A percentile compares a stretch with the other conserved stretches of the same genome.
Evolutionary conservation across 768 basidiomycete genomes (phyloP).

Genomic region (Termitomyces sp.): DNA sequence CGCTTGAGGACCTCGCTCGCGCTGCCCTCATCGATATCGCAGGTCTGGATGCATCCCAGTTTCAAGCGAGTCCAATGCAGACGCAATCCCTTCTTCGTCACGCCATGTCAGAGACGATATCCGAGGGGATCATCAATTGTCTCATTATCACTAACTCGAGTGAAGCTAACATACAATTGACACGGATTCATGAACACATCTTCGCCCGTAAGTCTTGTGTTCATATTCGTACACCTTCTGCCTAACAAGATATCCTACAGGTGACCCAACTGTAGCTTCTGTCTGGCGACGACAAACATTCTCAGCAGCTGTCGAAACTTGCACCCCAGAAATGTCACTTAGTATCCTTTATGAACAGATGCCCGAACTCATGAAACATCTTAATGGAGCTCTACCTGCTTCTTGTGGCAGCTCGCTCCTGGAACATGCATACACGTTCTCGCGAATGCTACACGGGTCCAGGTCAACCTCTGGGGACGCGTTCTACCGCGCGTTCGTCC

Average conservation of each 20-base stretch:
- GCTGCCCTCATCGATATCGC: slow-evolving; percentile 58
- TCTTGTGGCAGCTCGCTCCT: slow-evolving; percentile 55
- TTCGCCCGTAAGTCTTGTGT: slow-evolving; percentile 66
- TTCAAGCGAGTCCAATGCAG: slow-evolving; percentile 59
- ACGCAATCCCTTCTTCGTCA: slow-evolving; percentile 80
- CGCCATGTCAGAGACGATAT: slow-evolving; percentile 72
- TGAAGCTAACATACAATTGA: slow-evolving; percentile 81
- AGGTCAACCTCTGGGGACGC: slow-evolving; percentile 60
- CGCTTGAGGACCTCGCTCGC: slow-evolving; percentile 49
- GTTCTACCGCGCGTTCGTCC: slow-evolving; percentile 85
- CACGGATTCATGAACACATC: slow-evolving; percentile 85
- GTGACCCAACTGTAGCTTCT: slow-evolving; percentile 83
- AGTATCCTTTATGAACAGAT: slow-evolving; percentile 71
- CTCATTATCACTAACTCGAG: slow-evolving; percentile 82
- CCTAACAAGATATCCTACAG: slow-evolving; percentile 38
- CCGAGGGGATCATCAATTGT: slow-evolving; percentile 80
- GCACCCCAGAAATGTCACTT: slow-evolving; percentile 66
- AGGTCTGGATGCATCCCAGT: slow-evolving; percentile 40
- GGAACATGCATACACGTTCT: slow-evolving; percentile 74
- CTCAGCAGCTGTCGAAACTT: slow-evolving; percentile 77
- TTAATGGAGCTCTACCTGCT: slow-evolving; percentile 40
- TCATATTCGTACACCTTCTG: neutral
- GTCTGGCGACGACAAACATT: slow-evolving; percentile 92
- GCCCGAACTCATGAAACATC: slow-evolving; percentile 55
- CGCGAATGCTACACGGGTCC: slow-evolving; percentile 82